phyloP scores from a whole-genome alignment of 2,329 filamentous ascomycete species.

The Septoria petroselini region DNA sequence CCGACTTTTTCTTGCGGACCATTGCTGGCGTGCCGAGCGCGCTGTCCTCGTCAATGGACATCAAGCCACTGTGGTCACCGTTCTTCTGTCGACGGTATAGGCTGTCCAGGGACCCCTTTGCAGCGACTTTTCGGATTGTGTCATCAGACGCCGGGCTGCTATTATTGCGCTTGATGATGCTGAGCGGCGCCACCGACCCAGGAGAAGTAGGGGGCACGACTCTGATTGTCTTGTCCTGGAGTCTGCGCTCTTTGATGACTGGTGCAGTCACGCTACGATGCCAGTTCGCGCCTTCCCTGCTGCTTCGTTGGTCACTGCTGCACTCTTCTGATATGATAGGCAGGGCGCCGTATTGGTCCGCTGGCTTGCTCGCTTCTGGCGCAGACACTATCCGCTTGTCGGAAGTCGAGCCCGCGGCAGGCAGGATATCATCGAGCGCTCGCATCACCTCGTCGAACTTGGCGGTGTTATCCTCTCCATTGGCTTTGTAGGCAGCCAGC shows the following conservation, averaged over 20 bases:
- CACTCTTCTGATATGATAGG: slow-evolving; percentile 55
- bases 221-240: slow-evolving; percentile 51
- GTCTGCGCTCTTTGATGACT: slow-evolving; percentile 32
- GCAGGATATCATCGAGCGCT: slow-evolving; percentile 39
- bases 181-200: slow-evolving; percentile 52
- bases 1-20: slow-evolving; percentile 46
- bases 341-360: slow-evolving; percentile 39
- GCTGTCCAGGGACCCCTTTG: slow-evolving; percentile 26
- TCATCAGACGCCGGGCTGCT: slow-evolving; percentile 30
- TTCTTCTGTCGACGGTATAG: slow-evolving; percentile 22
- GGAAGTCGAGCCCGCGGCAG: slow-evolving; percentile 22
- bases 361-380: slow-evolving; percentile 37
- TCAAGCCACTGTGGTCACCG: slow-evolving; percentile 25
- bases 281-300: slow-evolving; percentile 39
- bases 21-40: slow-evolving; percentile 27
- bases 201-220: slow-evolving; percentile 55
- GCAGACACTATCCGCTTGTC: slow-evolving; percentile 49
- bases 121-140: slow-evolving; percentile 15
- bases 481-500: slow-evolving; percentile 51
- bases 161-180: slow-evolving; percentile 51
- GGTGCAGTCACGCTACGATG: slow-evolving; percentile 45
- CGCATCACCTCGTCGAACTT: slow-evolving; percentile 60
- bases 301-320: slow-evolving; percentile 28
- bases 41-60: slow-evolving; percentile 33
- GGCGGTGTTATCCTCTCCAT: slow-evolving; percentile 46